Conservation (phyloP, 2,329 filamentous ascomycete genomes). For the Trichoderma pleuroti region DNA sequence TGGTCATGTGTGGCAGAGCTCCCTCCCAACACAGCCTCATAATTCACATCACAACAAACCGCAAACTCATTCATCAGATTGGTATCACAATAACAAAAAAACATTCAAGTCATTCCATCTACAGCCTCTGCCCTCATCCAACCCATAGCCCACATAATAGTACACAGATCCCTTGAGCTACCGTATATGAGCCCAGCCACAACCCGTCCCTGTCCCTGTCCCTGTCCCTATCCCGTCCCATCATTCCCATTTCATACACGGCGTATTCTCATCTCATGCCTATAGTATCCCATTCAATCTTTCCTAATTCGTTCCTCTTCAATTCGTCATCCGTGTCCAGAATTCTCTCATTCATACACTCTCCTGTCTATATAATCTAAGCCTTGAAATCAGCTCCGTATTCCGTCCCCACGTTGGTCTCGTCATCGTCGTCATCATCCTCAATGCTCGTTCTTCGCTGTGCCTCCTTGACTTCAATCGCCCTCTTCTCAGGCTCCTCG, state of each 20-base stretch:
- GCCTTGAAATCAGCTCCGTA: slow-evolving; percentile 27
- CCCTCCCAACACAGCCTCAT: background rate
- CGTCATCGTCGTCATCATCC: slow-evolving; percentile 57
- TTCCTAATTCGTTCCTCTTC: background rate
- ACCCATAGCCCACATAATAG: background rate
- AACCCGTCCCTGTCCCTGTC: background rate
- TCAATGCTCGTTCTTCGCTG: slow-evolving; percentile 56
- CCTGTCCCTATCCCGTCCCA: background rate
- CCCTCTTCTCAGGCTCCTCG: slow-evolving; percentile 36
- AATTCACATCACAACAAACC: background rate
- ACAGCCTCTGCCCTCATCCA: background rate
- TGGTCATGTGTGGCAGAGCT: background rate
- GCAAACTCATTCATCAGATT: background rate
- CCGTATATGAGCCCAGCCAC: background rate
- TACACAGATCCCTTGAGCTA: slow-evolving; percentile 1
- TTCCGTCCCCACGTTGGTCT: slow-evolving; percentile 42
- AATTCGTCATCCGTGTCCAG: background rate
- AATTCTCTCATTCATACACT: slow-evolving; percentile 2
- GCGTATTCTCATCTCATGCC: background rate
- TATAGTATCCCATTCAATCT: background rate
- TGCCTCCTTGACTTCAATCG: slow-evolving; percentile 53
- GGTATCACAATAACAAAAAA: background rate
- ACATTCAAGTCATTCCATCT: background rate
- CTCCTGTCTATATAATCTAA: slow-evolving; percentile 13
- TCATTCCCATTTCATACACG: slow-evolving; percentile 2